Evolutionary conservation across 345 rosid genomes (phyloP), one percentile per base, ranked within the genome.

Genomic region (Citrus sinensis): DNA sequence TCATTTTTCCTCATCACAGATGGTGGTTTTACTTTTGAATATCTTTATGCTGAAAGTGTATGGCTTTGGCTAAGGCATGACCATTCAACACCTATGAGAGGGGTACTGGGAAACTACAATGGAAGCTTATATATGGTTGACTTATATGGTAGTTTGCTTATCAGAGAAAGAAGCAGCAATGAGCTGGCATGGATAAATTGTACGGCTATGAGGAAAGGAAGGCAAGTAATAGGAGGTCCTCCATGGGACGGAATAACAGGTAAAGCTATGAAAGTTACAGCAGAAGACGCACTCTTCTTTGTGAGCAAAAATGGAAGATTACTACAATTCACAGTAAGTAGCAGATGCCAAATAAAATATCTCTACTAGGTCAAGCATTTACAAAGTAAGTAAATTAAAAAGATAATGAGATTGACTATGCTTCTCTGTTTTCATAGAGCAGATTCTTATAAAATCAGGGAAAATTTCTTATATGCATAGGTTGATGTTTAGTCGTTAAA

Each of bases 61-160:
- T 90, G 92, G 93, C 84, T 92, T 65, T 92, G 95, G 93, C 75
- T 88, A 76, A 86, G 87, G 80, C 93, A 92, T 27, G 93, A 90
- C 42, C 91, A 92, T 80, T 55, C 92, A 70, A 87, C 93, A 17
- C 84, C 87, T 17, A 86, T 92, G 81, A 81, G 78, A 83, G 95
- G 89, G 27, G 88, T 81, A 11, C 77, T 90, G 4, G 93, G 91
- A 59, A 88, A 83, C 83, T 92, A 92, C 78, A 92, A 90, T 62
- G 91, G 92, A 79, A 92, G 95, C 73, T 78, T 92, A 54, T 88
- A 85, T 80, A 76, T 88, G 55, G 95, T 87, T 30, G 92, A 89
- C 70, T 29, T n/a, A 10, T 76, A 87, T 67, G 91, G 92, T 32
- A 87, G 79, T 70, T 51, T 92, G 80, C 79, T 92, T 63, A 84